A percentile compares a stretch with the other conserved stretches of the same genome.
These are phyloP conservation scores for Talaromyces marneffei DNA, from an alignment of 2,329 filamentous ascomycete genomes.

Conservation along the genomic window DNA sequence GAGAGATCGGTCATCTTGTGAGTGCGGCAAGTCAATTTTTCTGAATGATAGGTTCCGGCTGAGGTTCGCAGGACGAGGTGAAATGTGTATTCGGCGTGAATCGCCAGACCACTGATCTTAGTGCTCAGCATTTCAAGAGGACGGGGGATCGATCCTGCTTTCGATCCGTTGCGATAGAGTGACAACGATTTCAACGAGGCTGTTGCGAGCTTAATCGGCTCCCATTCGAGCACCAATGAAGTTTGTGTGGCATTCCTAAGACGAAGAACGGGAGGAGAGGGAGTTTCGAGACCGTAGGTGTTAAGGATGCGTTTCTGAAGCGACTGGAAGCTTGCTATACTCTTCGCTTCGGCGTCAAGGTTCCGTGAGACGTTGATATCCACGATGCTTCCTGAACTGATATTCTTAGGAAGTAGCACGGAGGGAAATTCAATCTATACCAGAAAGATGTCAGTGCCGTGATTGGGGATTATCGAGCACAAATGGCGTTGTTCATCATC, in stretches of 20 bases:
- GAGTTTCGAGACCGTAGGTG: slow-evolving; percentile 76
- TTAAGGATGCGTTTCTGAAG: slow-evolving; percentile 86
- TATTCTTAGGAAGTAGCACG: slow-evolving; percentile 90
- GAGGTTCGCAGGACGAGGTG: slow-evolving; percentile 86
- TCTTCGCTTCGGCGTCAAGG: slow-evolving; percentile 65
- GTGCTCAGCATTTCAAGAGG: slow-evolving; percentile 85
- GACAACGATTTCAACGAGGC: slow-evolving; percentile 84
- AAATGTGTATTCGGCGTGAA: slow-evolving; percentile 94
- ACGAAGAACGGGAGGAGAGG: slow-evolving; percentile 70
- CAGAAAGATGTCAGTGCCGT: not conserved
- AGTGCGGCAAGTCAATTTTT: slow-evolving; percentile 78
- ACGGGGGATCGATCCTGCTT: slow-evolving; percentile 88
- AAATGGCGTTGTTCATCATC: not conserved
- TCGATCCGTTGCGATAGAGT: slow-evolving; percentile 91
- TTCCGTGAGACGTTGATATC: slow-evolving; percentile 95
- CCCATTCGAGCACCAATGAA: slow-evolving; percentile 97
- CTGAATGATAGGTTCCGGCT: slow-evolving; percentile 78
- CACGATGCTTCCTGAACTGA: slow-evolving; percentile 92
- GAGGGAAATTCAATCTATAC: slow-evolving; percentile 94
- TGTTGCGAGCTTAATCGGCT: slow-evolving; percentile 86
- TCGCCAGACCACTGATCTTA: slow-evolving; percentile 92
- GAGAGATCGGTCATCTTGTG: slow-evolving; percentile 98
- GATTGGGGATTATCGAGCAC: not conserved
- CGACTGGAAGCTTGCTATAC: slow-evolving; percentile 68
- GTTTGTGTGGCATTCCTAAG: slow-evolving; percentile 98